Evolutionary conservation across 768 basidiomycete species (phyloP), one percentile per base, ranked within the genome.

Genomic region (Russula dissimulans): DNA sequence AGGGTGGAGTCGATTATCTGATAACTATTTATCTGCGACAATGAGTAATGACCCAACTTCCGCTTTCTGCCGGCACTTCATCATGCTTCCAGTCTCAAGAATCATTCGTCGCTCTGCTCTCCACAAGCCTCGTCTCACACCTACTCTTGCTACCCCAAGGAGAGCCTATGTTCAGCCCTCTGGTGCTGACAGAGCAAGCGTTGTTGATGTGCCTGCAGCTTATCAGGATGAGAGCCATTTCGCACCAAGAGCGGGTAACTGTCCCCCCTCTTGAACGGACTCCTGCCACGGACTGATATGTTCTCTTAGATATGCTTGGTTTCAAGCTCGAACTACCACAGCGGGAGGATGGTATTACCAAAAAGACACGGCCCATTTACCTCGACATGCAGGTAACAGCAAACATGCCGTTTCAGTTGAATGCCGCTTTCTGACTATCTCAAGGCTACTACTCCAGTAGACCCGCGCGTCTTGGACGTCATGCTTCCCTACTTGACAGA

Each of bases 401-500:
- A 17, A 9, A 32, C 11, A 44, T 48, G 26, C 47, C 45, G 10
- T 18, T 17, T 46, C 42, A 17, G 9, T 34, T 34, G 34, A 41
- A 42, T 43, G 56, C 32, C 14, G 39, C 39, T 26, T n/a, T 53
- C 47, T 56, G 57, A 61, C 36, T 7, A 56, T 45, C 50, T 46
- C 14, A 66, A 95, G 91, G 97, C 97, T 5, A 99, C 97, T 2
- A 98, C 97, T 29, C 97, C 97, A 18, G 85, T 97, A 57, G 97
- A 99, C 71, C 97, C 97, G 32, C 84, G 97, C 59, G 97, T 98
- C 5, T 79, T 98, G 58, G 97, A 98, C 73, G 86, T 88, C 17
- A 99, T 98, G 95, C 77, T 99, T 29, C 97, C 97, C 0, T 97
- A 83, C 73, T 75, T 95, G 65, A 95, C 94, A 5, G 91, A 98